These are phyloP conservation scores for Hypoxylon cercidicola DNA, from an alignment of 495 filamentous ascomycete species.

Conservation along the genomic window DNA sequence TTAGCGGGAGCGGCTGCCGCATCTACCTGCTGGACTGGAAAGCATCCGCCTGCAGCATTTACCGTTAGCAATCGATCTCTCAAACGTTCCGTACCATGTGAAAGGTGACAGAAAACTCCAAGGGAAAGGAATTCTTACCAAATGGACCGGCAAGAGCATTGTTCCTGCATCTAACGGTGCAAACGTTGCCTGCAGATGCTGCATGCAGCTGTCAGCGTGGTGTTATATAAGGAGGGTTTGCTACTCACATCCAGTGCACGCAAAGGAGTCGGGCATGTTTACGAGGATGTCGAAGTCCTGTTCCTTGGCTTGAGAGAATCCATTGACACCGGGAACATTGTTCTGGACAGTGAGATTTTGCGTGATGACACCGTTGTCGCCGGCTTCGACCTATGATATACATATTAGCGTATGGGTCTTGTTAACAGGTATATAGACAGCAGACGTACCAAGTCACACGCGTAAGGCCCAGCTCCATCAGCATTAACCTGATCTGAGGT, in stretches of 20 bases:
- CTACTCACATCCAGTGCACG: conserved; percentile 53
- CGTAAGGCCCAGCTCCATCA: conserved; percentile 65
- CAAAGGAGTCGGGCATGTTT: conserved; percentile 53
- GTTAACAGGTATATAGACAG: no score
- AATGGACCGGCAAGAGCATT: conserved; percentile 66
- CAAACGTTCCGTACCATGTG: no score
- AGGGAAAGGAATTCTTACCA: conserved; percentile 43
- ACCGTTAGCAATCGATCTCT: not conserved
- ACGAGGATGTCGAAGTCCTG: conserved; percentile 58
- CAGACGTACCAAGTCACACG: conserved; percentile 51
- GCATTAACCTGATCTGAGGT: conserved; percentile 62
- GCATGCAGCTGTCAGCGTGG: conserved; percentile 1
- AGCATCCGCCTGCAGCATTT: conserved; percentile 45
- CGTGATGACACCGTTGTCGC: conserved; percentile 55
- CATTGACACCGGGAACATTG: conserved; percentile 60
- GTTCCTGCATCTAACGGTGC: conserved; percentile 67
- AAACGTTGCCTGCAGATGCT: conserved; percentile 62
- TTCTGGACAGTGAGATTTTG: conserved; percentile 55
- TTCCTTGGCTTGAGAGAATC: conserved; percentile 57
- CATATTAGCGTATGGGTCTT: no score
- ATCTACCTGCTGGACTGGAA: conserved; percentile 59
- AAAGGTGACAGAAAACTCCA: no score
- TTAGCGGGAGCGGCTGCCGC: conserved; percentile 37
- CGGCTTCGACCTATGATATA: conserved; percentile 44
- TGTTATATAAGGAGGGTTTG: no score